Base-by-base conservation (phyloP, 805 yeast genomes). In the Sungouiozyma intestinalis region DNA sequence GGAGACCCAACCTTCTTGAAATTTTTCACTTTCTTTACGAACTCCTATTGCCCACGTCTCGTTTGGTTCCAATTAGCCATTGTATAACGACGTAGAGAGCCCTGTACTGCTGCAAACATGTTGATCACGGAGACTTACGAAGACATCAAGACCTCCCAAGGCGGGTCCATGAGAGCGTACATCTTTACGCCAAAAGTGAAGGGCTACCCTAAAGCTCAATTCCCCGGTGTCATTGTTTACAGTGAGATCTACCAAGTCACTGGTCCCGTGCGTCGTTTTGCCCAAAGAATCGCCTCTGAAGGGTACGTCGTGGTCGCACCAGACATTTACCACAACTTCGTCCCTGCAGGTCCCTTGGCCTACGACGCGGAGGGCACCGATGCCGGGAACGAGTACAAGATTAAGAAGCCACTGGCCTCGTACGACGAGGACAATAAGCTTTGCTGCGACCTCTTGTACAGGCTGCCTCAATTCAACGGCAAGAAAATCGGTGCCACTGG, bases 221-320 rank as follows among this genome's bases (percentile, higher is more conserved):
- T 82, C 55, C 92, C 94, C 1, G 94, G 83, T 33, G 92, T 84
- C 2, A 62, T 84, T 29, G 85, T 82, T 14, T 83, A 77, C 63
- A 76, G 85, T 42, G 94, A 83, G 60, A 83, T 83, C 50, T 83
- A 83, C 60, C 94, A 84, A 61, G 90, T 68, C 14, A 79, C 85
- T 6, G 94, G 94, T 0, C 92, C 94, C 3, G 94, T 83, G 21
- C 65, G 82, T 4, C 66, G 92, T 47, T 79, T 83, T 55, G 90
- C 85, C 24, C 79, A 79, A 51, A 79, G 73, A 49, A 83, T 83
- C 53, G 90, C 90, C 1, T 77, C 85, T 17, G 81, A 79, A 55
- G 94, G 94, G 0, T 83, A 73, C 59, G 77, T 83, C 40, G 86
- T 76, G 20, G 83, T 79, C n/a, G 80, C 82, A 18, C 92, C 92